Conservation (phyloP, 2,329 filamentous ascomycete genomes). For the Ceratocystis lukuohia region DNA sequence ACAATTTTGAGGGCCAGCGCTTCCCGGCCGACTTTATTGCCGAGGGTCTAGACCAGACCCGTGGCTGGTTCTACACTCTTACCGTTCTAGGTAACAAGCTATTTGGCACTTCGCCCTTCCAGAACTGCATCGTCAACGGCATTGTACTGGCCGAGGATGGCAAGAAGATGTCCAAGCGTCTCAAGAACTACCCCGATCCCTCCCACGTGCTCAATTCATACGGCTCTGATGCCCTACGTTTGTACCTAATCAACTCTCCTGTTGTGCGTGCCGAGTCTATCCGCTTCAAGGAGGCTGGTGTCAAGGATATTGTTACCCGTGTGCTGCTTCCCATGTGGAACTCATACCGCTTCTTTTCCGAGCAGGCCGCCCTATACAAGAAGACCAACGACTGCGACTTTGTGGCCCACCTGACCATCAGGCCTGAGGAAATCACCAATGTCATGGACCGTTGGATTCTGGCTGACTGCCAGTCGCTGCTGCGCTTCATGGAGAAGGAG, state of each 20-base stretch:
- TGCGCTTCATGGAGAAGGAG: slow-evolving; percentile 84
- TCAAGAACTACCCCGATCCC: slow-evolving; percentile 24
- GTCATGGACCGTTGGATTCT: slow-evolving; percentile 96
- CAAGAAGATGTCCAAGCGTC: slow-evolving; percentile 25
- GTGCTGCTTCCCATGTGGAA: slow-evolving; percentile 25
- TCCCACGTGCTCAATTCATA: slow-evolving; percentile 21
- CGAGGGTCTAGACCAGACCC: slow-evolving; percentile 24
- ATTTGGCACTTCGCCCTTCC: slow-evolving; percentile 23
- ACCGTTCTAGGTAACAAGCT: slow-evolving; percentile 24
- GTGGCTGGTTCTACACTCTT: slow-evolving; percentile 25
- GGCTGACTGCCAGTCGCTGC: slow-evolving; percentile 77
- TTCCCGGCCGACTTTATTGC: slow-evolving; percentile 25
- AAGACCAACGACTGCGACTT: slow-evolving; percentile 22
- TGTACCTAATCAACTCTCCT: slow-evolving; percentile 25
- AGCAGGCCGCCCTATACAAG: slow-evolving; percentile 22
- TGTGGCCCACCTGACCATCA: slow-evolving; percentile 19
- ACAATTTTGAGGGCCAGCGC: slow-evolving; percentile 21
- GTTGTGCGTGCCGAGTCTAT: slow-evolving; percentile 24
- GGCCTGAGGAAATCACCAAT: slow-evolving; percentile 21
- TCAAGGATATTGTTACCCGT: slow-evolving; percentile 23
- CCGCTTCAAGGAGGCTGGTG: slow-evolving; percentile 23
- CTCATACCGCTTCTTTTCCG: slow-evolving; percentile 24
- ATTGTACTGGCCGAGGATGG: slow-evolving; percentile 25
- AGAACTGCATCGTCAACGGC: slow-evolving; percentile 24
- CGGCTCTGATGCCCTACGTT: slow-evolving; percentile 24